Evolutionary conservation across 2,329 filamentous ascomycete genomes (phyloP), one percentile per base, ranked within the genome.

Genomic region (Aspergillus nomiae): DNA sequence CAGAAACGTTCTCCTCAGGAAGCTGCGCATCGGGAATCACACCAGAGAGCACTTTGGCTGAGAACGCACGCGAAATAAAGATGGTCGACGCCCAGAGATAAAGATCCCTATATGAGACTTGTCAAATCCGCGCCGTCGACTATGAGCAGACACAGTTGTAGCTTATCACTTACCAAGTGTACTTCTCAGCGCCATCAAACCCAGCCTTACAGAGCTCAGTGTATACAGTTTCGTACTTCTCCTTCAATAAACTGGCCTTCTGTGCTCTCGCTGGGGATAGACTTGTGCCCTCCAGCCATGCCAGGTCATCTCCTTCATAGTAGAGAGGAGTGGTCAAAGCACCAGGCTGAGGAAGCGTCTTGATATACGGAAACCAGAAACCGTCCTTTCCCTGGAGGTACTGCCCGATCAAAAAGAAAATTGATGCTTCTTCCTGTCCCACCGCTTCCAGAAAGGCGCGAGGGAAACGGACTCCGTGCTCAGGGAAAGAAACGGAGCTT

Each of bases 381-480:
- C 90, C 90, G 2, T 82, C 71, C 2, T 76, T 60, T 1, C 85
- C 85, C 2, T 83, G 76, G 36, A 92, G 80, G 71, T 87, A 88
- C 73, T 93, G 87, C 64, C 89, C 86, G 72, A 91, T 83, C 7
- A 93, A 81, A 66, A 91, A 89, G 76, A 92, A 90, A 4, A 89
- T 84, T 10, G 87, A 84, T 56, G 89, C 77, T 61, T 90, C 86
- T 67, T 90, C 85, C 0, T 87, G 83, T 1, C 84, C 83, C 2
- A 83, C 75, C 5, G 71, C 70, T 1, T 80, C 69, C 54, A 90
- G 74, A 67, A 91, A 87, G 1, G 71, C 71, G 0, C 67, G 56
- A 0, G 86, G 83, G 54, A 90, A 85, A 7, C 68, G 62, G 16
- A 79, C 65, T 1, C 70, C 76, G 54, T 78, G 75, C 14, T 68